phyloP scores from a whole-genome alignment of 2,329 filamentous ascomycete genomes.

The Cryoendolithus antarcticus region DNA sequence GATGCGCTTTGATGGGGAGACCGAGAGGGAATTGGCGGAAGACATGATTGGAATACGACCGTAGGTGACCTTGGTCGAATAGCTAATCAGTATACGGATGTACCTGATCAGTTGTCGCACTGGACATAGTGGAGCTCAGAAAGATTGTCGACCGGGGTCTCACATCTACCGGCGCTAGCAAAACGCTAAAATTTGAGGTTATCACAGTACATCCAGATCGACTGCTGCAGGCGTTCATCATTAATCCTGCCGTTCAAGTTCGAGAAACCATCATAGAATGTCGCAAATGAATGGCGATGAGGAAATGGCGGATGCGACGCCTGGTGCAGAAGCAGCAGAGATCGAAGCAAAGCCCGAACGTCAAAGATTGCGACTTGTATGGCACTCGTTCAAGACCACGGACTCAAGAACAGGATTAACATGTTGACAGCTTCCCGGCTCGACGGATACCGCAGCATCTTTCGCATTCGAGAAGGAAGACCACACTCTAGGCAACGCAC shows the following conservation, averaged over 20 bases:
- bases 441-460: constrained; percentile 73
- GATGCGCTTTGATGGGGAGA: constrained; percentile 13
- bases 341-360: constrained; percentile 13
- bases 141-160: no score
- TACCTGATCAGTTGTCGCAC: no score
- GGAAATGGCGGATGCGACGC: constrained; percentile 25
- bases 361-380: constrained; percentile 34
- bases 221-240: no score
- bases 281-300: constrained; percentile 14
- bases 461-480: constrained; percentile 93
- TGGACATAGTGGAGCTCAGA: no score
- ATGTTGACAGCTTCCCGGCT: constrained; percentile 60
- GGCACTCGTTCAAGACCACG: constrained; percentile 8
- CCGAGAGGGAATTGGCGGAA: no score
- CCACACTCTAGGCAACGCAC: constrained; percentile 86
- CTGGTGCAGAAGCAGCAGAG: constrained; percentile 19
- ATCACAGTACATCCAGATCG: no score
- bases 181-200: no score
- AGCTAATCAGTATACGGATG: no score
- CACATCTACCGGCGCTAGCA: no score
- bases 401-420: not conserved
- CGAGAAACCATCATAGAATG: not conserved
- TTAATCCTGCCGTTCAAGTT: no score
- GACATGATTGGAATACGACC: no score
- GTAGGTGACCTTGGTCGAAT: no score